Base-by-base conservation (phyloP, 1,139 yeast genomes). In the Hansenula anomala region DNA sequence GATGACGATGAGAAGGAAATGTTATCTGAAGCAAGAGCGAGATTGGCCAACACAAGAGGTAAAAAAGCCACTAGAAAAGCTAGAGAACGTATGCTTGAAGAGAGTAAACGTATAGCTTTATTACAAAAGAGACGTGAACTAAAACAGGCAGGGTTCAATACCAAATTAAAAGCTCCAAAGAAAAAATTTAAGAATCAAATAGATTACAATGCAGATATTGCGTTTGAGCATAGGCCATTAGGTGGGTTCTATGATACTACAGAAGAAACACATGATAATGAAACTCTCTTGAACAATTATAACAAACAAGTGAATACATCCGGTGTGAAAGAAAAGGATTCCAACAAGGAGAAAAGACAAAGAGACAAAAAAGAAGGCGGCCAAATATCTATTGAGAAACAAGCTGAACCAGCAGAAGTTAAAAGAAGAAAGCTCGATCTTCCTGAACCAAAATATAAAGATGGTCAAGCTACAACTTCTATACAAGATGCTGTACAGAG, bases 51-150 rank as follows among this genome's bases (percentile, higher is more conserved):
- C 53, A 90, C 97, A 0, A 92, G 85, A 58, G 98, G 98, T 45
- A 89, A 90, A 52, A 92, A 92, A 61, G 97, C 97, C 1, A 86
- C 89, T 45, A 65, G 98, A 44, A 87, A 90, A 56, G 88, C 85
- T 4, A 69, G 98, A 41, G 98, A 92, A 55, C 68, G 94, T 40
- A 74, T 88, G 75, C 57, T 79, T 24, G 86, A 80, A 37, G 90
- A 84, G 54, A 80, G 86, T 42, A 75, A 78, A 51, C 65, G 95
- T 31, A 69, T 88, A 17, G 88, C 96, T 0, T 64, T 82, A 42
- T 58, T 90, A 14, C 96, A 89, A 51, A 85, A 83, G 51, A 69
- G 96, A 45, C 67, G 97, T 46, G 97, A 89, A 51, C 66, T 89
- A 55, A 86, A 87, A 55, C 86, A 84, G 33, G 94, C 95, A 0